Conservation (phyloP, 371 early-diverging fungal genomes). For the Massospora cicadina region DNA sequence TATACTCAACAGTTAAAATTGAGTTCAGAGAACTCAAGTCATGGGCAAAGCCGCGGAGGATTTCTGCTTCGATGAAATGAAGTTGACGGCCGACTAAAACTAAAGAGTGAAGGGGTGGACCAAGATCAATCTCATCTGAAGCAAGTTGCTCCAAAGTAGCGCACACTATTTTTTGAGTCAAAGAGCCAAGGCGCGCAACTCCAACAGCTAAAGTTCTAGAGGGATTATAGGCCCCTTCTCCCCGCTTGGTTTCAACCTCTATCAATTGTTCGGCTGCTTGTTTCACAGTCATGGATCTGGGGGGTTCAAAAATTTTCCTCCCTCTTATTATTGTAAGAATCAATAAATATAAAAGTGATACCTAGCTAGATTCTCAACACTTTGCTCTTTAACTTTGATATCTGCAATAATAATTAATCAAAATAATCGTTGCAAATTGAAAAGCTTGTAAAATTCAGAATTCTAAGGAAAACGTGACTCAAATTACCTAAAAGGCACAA, state of each 20-base stretch:
- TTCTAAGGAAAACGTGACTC: background rate
- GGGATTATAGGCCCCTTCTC: conserved; percentile 32
- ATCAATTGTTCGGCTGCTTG: conserved; percentile 84
- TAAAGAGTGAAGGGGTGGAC: conserved; percentile 93
- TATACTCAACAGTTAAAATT: conserved; percentile 40
- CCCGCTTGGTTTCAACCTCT: conserved; percentile 58
- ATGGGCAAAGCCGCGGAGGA: conserved; percentile 52
- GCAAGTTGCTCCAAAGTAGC: conserved; percentile 76
- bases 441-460: no score
- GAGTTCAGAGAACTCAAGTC: conserved; percentile 47
- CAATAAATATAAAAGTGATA: conserved; percentile 14
- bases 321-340: conserved; percentile 26
- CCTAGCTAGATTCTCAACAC: conserved; percentile 83
- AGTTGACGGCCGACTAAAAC: conserved; percentile 77
- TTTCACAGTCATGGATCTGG: conserved; percentile 96
- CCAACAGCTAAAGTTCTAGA: conserved; percentile 78
- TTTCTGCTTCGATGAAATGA: conserved; percentile 90
- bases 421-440: no score
- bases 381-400: conserved; percentile 98
- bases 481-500: conserved; percentile 67
- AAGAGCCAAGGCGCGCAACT: conserved; percentile 81
- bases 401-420: no score
- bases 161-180: conserved; percentile 51
- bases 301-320: conserved; percentile 86
- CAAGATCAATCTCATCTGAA: conserved; percentile 58